phyloP scores from a whole-genome alignment of 2,329 filamentous ascomycete species.

The Sporothrix pallida region DNA sequence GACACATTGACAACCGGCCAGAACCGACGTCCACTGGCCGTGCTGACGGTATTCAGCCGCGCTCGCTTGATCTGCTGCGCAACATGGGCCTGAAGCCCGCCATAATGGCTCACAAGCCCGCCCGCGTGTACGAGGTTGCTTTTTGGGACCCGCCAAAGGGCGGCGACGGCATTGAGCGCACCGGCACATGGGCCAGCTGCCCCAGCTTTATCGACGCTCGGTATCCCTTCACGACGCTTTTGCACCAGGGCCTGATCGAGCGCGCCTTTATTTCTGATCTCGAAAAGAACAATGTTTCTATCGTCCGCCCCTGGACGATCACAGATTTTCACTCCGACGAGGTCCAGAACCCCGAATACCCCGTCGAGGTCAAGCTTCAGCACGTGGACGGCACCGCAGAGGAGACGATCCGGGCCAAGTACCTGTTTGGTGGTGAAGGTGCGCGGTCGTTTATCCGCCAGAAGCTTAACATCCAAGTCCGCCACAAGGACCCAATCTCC shows the following conservation, averaged over 20 bases:
- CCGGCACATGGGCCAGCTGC: constrained; percentile 83
- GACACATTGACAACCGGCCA: constrained; percentile 89
- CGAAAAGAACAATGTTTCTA: constrained; percentile 62
- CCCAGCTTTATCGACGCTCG: constrained; percentile 79
- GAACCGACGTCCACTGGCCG: constrained; percentile 85
- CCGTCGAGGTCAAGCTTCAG: constrained; percentile 77
- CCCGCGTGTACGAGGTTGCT: constrained; percentile 79
- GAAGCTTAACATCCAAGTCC: constrained; percentile 71
- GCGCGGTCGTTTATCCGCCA: constrained; percentile 70
- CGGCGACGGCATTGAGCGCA: constrained; percentile 65
- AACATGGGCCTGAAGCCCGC: constrained; percentile 89
- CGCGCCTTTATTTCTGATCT: constrained; percentile 71
- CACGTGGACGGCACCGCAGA: constrained; percentile 73
- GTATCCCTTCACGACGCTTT: constrained; percentile 71
- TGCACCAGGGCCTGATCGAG: constrained; percentile 76
- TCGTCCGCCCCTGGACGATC: constrained; percentile 71
- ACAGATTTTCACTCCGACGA: constrained; percentile 65
- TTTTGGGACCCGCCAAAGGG: constrained; percentile 71
- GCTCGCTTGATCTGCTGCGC: constrained; percentile 82
- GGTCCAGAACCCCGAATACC: constrained; percentile 62
- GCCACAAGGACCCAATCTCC: constrained; percentile 71
- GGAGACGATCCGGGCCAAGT: constrained; percentile 72
- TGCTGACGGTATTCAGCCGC: constrained; percentile 89
- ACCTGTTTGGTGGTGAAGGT: constrained; percentile 74
- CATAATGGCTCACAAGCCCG: constrained; percentile 86